Percentiles rank a stretch among this genome's conserved stretches.
Conservation (phyloP, 2,329 filamentous ascomycete species). For the Hortaea werneckii region DNA sequence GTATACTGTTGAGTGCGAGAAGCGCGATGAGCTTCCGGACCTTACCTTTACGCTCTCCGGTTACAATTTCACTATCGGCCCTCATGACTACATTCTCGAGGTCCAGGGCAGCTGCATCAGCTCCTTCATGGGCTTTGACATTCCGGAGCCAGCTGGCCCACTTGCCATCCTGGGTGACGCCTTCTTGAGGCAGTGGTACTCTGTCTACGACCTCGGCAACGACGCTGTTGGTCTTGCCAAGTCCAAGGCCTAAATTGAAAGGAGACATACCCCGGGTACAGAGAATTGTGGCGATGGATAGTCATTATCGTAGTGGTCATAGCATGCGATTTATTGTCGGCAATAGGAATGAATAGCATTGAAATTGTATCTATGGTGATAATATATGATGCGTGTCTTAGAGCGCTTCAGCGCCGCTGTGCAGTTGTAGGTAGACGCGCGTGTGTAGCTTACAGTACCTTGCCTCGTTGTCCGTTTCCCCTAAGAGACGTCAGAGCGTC, state of each 20-base stretch:
- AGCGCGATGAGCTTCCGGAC: conserved; percentile 75
- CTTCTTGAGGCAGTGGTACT: conserved; percentile 78
- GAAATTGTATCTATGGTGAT: no score
- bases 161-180: conserved; percentile 89
- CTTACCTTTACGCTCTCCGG: conserved; percentile 84
- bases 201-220: conserved; percentile 89
- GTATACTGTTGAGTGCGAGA: conserved; percentile 84
- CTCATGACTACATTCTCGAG: conserved; percentile 93
- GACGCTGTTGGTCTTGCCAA: conserved; percentile 80
- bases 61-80: conserved; percentile 81
- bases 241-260: conserved; percentile 49
- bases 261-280: not conserved
- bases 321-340: no score
- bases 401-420: no score
- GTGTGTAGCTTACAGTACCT: no score
- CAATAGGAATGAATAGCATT: no score
- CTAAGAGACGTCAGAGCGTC: no score
- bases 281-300: no score
- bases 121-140: conserved; percentile 89
- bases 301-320: no score
- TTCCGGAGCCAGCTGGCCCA: conserved; percentile 74
- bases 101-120: conserved; percentile 93
- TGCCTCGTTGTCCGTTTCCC: no score
- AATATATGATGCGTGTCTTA: no score
- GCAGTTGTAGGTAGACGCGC: no score